phyloP scores from a whole-genome alignment of 116 monocot genomes.

The Posidonia oceanica region DNA sequence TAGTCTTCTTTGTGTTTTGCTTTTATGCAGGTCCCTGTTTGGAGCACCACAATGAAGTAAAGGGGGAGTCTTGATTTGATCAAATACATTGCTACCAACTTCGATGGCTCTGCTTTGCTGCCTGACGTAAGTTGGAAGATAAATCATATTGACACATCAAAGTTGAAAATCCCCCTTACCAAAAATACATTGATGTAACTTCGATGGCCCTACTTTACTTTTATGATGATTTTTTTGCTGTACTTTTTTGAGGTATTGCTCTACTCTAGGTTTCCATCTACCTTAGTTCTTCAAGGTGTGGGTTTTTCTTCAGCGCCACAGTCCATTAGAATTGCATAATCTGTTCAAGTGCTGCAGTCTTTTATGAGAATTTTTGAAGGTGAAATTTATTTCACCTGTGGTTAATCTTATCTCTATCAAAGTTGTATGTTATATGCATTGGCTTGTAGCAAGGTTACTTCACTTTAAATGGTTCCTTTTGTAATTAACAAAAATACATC shows the following conservation, averaged over 20 bases:
- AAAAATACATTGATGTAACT: too few species aligned
- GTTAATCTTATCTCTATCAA: too few species aligned
- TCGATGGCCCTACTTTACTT: too few species aligned
- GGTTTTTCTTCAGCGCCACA: slow-evolving; percentile 64
- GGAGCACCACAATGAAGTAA: slow-evolving; percentile 34
- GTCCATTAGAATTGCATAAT: slow-evolving; percentile 49
- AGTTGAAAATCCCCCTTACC: too few species aligned
- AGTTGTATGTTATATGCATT: too few species aligned
- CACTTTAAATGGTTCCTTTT: too few species aligned
- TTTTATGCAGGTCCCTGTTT: slow-evolving; percentile 10
- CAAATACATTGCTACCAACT: slow-evolving; percentile 36
- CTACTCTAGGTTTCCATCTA: too few species aligned
- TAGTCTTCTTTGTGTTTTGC: too few species aligned
- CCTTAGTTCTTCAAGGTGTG: too few species aligned
- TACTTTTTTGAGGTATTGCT: slow-evolving; percentile 2
- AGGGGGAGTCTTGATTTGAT: slow-evolving; percentile 32
- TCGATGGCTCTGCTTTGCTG: slow-evolving; percentile 37
- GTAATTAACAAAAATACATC: slow-evolving; percentile 3
- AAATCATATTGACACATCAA: too few species aligned
- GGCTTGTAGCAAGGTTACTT: too few species aligned
- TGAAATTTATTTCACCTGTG: slow-evolving; percentile 7
- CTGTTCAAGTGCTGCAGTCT: slow-evolving; percentile 36
- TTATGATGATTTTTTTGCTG: background rate
- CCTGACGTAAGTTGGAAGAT: slow-evolving; percentile 42
- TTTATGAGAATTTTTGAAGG: slow-evolving; percentile 49